phyloP scores from a whole-genome alignment of 2,329 filamentous ascomycete genomes.

The Alternaria atra region DNA sequence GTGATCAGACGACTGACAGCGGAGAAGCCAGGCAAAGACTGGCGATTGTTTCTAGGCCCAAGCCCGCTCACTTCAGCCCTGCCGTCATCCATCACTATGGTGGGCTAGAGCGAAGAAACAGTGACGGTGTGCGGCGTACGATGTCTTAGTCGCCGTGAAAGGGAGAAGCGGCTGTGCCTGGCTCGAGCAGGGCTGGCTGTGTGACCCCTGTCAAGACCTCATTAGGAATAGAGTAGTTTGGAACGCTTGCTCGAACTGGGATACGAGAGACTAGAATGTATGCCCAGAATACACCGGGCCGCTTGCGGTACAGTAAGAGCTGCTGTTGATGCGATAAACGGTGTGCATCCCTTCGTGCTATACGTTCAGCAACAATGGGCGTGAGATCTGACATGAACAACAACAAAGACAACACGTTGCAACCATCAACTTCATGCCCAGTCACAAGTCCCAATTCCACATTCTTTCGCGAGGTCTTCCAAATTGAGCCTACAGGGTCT shows the following conservation, averaged over 20 bases:
- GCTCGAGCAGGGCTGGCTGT: constrained; percentile 6
- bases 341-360: not conserved
- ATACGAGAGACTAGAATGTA: not conserved
- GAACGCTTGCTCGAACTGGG: not conserved
- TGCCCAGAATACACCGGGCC: not conserved
- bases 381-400: not conserved
- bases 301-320: not conserved
- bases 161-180: constrained; percentile 10
- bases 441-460: not conserved
- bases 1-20: constrained; percentile 6
- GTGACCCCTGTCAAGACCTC: constrained; percentile 6
- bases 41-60: constrained; percentile 3
- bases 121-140: constrained; percentile 3
- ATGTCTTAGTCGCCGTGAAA: constrained; percentile 3
- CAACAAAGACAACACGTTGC: not conserved
- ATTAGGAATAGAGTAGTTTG: not conserved
- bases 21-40: constrained; percentile 3
- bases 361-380: not conserved
- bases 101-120: constrained; percentile 6
- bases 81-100: not conserved
- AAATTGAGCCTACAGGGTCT: not conserved
- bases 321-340: not conserved
- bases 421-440: not conserved
- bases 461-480: not conserved
- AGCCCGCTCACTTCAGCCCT: not conserved